Conservation (phyloP, 768 basidiomycete species). For the Aureoboletus auriporus region DNA sequence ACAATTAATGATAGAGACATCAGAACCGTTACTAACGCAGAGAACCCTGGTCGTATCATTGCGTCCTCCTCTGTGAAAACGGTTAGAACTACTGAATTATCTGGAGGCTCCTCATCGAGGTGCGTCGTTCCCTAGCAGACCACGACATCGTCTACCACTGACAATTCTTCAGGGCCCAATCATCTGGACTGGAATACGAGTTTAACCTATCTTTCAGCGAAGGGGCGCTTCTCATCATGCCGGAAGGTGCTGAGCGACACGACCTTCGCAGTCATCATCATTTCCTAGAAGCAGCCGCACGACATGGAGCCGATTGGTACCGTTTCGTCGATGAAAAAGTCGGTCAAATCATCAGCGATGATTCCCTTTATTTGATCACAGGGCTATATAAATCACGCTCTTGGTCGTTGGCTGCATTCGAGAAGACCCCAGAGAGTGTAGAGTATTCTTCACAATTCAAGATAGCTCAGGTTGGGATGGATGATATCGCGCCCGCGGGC, state of each 20-base stretch:
- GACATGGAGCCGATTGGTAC: conserved; percentile 27
- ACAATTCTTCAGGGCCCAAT: not conserved
- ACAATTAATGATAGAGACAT: too few relatives aligned
- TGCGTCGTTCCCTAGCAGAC: not conserved
- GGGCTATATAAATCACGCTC: too few relatives aligned
- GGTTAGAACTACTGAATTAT: not conserved
- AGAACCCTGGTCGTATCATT: conserved; percentile 10
- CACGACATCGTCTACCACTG: not conserved
- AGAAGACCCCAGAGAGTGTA: conserved; percentile 9
- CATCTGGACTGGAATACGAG: not conserved
- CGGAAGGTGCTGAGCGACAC: too few relatives aligned
- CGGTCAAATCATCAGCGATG: conserved; percentile 14
- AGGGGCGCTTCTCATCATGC: conserved; percentile 18
- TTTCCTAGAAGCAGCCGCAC: not conserved
- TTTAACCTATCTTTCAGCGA: conserved; percentile 12
- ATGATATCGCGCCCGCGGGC: conserved; percentile 3
- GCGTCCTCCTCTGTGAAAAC: conserved; percentile 7
- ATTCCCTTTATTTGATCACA: conserved; percentile 22
- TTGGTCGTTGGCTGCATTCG: too few relatives aligned
- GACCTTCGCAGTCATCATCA: too few relatives aligned
- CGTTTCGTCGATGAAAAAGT: conserved; percentile 14
- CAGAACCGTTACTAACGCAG: conserved; percentile 1
- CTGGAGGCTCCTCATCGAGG: not conserved
- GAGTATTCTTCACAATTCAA: conserved; percentile 9
- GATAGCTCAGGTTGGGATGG: not conserved